Conservation (phyloP, 1,284 basidiomycete genomes). For the Cryptococcus sp. region DNA sequence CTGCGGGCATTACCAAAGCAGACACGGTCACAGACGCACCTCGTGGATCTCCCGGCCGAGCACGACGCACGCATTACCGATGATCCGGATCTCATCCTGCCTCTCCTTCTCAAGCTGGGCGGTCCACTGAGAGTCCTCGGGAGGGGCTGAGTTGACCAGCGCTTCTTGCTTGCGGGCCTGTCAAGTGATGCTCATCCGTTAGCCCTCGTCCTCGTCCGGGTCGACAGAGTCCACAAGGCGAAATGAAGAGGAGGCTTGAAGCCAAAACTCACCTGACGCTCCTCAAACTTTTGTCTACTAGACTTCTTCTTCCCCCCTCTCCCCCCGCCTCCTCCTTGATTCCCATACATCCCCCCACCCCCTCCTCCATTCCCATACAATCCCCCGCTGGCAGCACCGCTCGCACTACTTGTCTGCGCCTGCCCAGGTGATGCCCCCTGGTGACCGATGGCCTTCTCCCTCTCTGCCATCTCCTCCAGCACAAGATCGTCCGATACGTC, state of each 20-base stretch:
- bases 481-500: conserved; percentile 22
- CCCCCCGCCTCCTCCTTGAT: background rate
- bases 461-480: conserved; percentile 28
- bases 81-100: conserved; percentile 67
- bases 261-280: conserved; percentile 62
- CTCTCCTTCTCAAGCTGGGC: conserved; percentile 66
- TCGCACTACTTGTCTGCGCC: background rate
- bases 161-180: conserved; percentile 74
- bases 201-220: background rate
- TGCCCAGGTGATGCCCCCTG: conserved; percentile 2
- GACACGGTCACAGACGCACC: conserved; percentile 51
- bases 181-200: background rate
- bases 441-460: conserved; percentile 26
- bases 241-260: background rate
- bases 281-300: conserved; percentile 67
- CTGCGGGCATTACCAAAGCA: too few relatives aligned
- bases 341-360: background rate
- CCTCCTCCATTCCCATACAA: conserved; percentile 10
- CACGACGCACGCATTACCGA: conserved; percentile 64
- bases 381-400: conserved; percentile 3
- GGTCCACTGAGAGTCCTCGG: conserved; percentile 62
- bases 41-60: conserved; percentile 67
- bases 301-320: conserved; percentile 56
- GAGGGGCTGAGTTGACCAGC: conserved; percentile 60
- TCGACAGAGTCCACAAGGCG: background rate